These are phyloP conservation scores for Echeveria elegans DNA, from an alignment of 164 flowering plant species.

Conservation along the genomic window DNA sequence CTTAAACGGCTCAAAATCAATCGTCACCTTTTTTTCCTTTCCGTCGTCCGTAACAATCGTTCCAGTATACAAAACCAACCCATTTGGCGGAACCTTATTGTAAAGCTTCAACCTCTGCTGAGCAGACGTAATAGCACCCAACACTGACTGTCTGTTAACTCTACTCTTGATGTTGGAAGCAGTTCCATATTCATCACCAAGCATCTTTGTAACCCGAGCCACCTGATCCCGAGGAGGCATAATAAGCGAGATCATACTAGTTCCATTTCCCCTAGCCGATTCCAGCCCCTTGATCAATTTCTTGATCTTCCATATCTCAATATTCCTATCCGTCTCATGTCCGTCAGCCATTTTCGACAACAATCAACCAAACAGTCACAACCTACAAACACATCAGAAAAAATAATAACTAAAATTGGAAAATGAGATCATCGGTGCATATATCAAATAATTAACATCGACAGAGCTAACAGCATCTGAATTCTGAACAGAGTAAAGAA, in stretches of 20 bases:
- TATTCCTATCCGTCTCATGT: constrained; percentile 6
- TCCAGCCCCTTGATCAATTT: constrained; percentile 7
- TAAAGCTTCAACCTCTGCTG: constrained; percentile 9
- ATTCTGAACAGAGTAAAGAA: too few species aligned
- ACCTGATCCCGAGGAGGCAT: constrained; percentile 5
- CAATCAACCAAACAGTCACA: neutral
- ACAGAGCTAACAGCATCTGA: too few species aligned
- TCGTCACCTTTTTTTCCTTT: constrained; percentile 8
- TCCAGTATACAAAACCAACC: constrained; percentile 6
- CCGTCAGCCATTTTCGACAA: constrained; percentile 6
- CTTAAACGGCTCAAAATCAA: constrained; percentile 4
- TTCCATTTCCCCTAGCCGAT: constrained; percentile 7
- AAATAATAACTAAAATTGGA: too few species aligned
- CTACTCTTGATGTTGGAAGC: constrained; percentile 9
- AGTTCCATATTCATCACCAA: constrained; percentile 9
- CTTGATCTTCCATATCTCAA: constrained; percentile 9
- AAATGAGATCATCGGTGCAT: too few species aligned
- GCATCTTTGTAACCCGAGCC: constrained; percentile 7
- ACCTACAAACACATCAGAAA: neutral
- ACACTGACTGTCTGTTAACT: constrained; percentile 6
- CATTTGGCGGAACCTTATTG: constrained; percentile 8
- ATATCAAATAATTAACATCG: too few species aligned
- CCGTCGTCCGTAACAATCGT: constrained; percentile 8
- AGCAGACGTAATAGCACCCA: constrained; percentile 8
- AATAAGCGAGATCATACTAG: constrained; percentile 6